Evolutionary conservation across 2,329 filamentous ascomycete genomes (phyloP), one percentile per base, ranked within the genome.

Genomic region (Botrytis tulipae): DNA sequence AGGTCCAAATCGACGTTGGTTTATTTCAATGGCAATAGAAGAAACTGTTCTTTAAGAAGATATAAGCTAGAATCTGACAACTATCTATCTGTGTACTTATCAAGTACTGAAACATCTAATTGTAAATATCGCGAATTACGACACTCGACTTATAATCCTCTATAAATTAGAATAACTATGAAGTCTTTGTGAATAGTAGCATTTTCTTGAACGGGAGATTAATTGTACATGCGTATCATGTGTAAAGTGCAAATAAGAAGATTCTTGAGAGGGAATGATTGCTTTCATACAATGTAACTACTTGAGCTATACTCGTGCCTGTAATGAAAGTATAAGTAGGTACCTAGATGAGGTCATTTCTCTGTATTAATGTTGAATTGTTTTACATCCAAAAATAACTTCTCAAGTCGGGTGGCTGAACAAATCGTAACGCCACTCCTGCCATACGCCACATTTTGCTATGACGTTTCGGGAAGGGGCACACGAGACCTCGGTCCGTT

Each of bases 401-500:
- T 22, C 2, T 40, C n/a, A 18, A 29, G 59, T n/a, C n/a, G n/a
- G n/a, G n/a, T 61, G 59, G 59, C 59, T 61, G 59, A 25, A 61
- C 35, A 1, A 7, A 18, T n/a, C 8, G 22, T 20, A 8, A 42
- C 60, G 60, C 60, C 60, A 63, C 60, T 18, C 14, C 16, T 25
- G 12, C 8, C 1, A 20, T 14, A n/a, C 68, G 68, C 57, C 68
- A 60, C 54, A 22, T 40, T 48, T 44, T 37, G 54, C 68, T 70
- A 35, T 68, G 65, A 68, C 65, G 46, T 70, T 70, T 63, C 42
- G 35, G 40, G 54, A 57, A 70, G 40, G 54, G 57, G 22, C 29
- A 61, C 42, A 62, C 57, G 54, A 70, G 57, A 70, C 68, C 68
- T 70, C 44, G 46, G 65, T 12, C 25, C 16, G 46, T 70, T 70